Percentiles rank a stretch among this genome's conserved stretches.
These are phyloP conservation scores for Cryphonectria japonica DNA, from an alignment of 2,329 filamentous ascomycete genomes.

Conservation along the genomic window DNA sequence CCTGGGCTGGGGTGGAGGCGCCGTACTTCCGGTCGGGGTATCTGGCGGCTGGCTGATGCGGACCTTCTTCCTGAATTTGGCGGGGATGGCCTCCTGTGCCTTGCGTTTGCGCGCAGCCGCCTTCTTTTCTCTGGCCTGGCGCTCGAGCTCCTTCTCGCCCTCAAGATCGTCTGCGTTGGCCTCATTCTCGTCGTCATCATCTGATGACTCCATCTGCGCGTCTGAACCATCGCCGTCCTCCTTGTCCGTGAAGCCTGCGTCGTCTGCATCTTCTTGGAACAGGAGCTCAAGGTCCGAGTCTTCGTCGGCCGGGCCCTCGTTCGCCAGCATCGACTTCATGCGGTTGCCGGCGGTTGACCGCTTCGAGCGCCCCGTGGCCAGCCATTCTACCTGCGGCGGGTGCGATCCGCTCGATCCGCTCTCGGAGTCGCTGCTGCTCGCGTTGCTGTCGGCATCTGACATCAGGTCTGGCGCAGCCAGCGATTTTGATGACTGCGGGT, in stretches of 20 bases:
- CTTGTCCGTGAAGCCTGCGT: conserved; percentile 71
- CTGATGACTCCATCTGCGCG: conserved; percentile 83
- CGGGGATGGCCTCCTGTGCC: conserved; percentile 73
- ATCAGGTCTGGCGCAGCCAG: conserved; percentile 36
- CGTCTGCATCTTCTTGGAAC: conserved; percentile 74
- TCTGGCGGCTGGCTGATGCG: conserved; percentile 65
- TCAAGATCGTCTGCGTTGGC: conserved; percentile 70
- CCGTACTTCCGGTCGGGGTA: conserved; percentile 42
- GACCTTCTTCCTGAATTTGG: conserved; percentile 74
- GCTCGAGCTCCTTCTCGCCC: conserved; percentile 86
- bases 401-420: conserved; percentile 34
- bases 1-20: conserved; percentile 47
- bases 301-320: conserved; percentile 63
- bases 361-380: conserved; percentile 73
- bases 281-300: conserved; percentile 70
- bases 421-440: conserved; percentile 43
- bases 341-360: conserved; percentile 84
- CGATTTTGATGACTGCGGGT: conserved; percentile 27
- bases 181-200: conserved; percentile 74
- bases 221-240: conserved; percentile 70
- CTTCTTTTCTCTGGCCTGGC: conserved; percentile 70
- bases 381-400: conserved; percentile 60
- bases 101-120: conserved; percentile 77
- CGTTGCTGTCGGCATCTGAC: conserved; percentile 41
- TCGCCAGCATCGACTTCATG: conserved; percentile 76